Evolutionary conservation across 768 basidiomycete genomes (phyloP), one percentile per base, ranked within the genome.

Genomic region (Mycena maculata): DNA sequence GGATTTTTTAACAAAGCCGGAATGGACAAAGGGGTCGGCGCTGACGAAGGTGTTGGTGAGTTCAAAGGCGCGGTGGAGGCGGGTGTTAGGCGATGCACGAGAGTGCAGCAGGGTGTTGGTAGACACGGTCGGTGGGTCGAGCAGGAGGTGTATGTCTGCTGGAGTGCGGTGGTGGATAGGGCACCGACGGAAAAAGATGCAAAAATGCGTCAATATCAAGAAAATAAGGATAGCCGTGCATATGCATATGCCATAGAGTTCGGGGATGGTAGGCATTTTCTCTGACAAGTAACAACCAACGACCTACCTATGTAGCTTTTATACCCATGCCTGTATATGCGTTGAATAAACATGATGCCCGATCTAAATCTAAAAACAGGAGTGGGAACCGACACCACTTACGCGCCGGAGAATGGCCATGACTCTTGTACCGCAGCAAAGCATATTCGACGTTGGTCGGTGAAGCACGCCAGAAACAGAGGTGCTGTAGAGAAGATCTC

Each of bases 11-110:
- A 86, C 1, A 36, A 54, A 30, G 61, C 71, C 16, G 7, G 39
- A 33, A 62, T 88, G 84, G 6, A 83, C 65, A 9, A 23, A 59
- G 1, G 64, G 15, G 4, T 84, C 78, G 0, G 60, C 36, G 44
- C 81, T 84, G 31, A 89, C 87, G 42, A 90, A 90, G 0, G 88
- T 86, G 50, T 84, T 90, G 0, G 84, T 80, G 2, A 85, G 63
- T 3, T 68, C 54, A 23, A 85, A 79, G 0, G 81, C 79, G 6
- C 67, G 72, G 27, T 77, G 64, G 0, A 85, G 73, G 3, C 81
- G 76, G 38, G 70, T 53, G 53, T 85, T 85, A 4, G 84, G 73
- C 3, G 67, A 31, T 0, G 83, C 79, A 4, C 84, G 77, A 13
- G 78, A 58, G 22, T 16, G 56, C 36, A 70, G 47, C 41, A 66